A percentile compares a stretch with the other conserved stretches of the same genome.
phyloP scores from a whole-genome alignment of 768 basidiomycete genomes.

The Suillus occidentalis region DNA sequence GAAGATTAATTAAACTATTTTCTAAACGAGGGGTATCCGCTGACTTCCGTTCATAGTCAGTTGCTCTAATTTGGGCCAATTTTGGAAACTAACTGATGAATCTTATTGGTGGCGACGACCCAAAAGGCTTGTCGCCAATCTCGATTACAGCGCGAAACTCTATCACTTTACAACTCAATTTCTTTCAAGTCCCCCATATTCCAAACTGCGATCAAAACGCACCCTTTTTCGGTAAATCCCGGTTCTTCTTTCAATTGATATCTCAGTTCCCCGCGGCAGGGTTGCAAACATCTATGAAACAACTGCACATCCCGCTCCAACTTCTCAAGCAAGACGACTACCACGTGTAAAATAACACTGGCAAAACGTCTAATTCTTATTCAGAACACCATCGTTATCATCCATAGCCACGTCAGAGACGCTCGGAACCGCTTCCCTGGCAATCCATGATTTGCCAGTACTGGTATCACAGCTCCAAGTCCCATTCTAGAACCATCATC shows the following conservation, averaged over 20 bases:
- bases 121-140: conserved; percentile 44
- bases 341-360: conserved; percentile 14
- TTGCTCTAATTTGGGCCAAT: conserved; percentile 29
- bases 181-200: conserved; percentile 20
- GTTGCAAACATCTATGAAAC: too few species aligned
- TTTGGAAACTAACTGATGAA: conserved; percentile 30
- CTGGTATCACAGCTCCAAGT: conserved; percentile 3
- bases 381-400: too few species aligned
- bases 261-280: conserved; percentile 17
- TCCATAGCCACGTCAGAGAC: too few species aligned
- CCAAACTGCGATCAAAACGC: conserved; percentile 5
- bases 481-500: conserved; percentile 9
- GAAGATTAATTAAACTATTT: conserved; percentile 39
- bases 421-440: too few species aligned
- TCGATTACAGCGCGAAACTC: conserved; percentile 46
- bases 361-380: conserved; percentile 25
- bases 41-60: conserved; percentile 14
- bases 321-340: background rate
- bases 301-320: too few species aligned
- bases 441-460: background rate
- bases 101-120: conserved; percentile 39
- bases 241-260: conserved; percentile 2
- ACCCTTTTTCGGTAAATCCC: conserved; percentile 7
- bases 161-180: conserved; percentile 56
- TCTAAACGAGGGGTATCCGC: conserved; percentile 22